Percentiles rank a stretch among this genome's conserved stretches.
Conservation (phyloP, 176 grass and related monocot genomes). For the Aechmea fasciata region DNA sequence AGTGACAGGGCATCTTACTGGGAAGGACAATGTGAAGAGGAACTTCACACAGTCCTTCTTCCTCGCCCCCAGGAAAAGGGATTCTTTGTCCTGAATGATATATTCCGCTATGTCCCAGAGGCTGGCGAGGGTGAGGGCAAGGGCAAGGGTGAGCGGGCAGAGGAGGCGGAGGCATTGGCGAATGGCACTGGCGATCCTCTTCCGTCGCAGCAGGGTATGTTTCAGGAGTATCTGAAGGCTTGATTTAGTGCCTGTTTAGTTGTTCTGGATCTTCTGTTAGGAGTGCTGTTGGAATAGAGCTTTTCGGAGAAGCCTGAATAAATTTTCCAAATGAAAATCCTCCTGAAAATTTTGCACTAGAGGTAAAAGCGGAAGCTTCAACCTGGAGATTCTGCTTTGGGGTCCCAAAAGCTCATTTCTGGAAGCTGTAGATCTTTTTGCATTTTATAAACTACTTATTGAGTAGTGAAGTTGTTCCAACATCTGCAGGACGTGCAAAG, state of each 20-base stretch:
- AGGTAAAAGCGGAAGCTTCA: no score
- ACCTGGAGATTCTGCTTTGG: no score
- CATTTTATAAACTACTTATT: no score
- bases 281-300: no score
- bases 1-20: slow-evolving; percentile 66
- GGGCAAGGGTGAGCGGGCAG: background rate
- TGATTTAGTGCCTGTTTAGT: background rate
- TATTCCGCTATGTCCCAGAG: slow-evolving; percentile 40
- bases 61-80: slow-evolving; percentile 94
- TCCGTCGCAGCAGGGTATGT: background rate
- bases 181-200: background rate
- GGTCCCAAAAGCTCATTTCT: no score
- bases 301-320: no score
- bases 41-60: slow-evolving; percentile 95
- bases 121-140: slow-evolving; percentile 16
- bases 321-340: no score
- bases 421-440: no score
- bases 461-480: no score
- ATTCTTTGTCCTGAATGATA: slow-evolving; percentile 77
- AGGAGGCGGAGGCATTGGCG: background rate
- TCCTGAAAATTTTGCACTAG: no score
- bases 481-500: no score
- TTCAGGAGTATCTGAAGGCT: background rate
- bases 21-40: slow-evolving; percentile 31
- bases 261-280: no score